Percentiles rank a stretch among this genome's conserved stretches.
Evolutionary conservation across 2,329 filamentous ascomycete species (phyloP).

Genomic region (Orbilia ellipsospora): DNA sequence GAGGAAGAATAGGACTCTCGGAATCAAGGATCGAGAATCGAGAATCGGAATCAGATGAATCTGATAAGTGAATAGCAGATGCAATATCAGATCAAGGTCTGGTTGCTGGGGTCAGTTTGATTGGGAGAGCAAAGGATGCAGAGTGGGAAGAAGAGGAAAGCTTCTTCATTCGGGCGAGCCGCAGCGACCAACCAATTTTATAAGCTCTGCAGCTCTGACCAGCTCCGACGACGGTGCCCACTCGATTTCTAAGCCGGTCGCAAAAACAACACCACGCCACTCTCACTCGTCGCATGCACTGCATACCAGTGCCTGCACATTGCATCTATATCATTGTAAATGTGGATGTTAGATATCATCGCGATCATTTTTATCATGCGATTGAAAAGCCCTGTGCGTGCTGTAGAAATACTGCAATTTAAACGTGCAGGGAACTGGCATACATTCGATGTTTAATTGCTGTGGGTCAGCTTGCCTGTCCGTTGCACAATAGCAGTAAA

Average conservation of each 20-base stretch:
- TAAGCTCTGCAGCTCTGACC: constrained; percentile 20
- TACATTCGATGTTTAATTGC: constrained; percentile 23
- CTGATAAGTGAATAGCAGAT: constrained; percentile 7
- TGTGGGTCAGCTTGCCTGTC: constrained; percentile 29
- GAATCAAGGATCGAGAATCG: too few relatives aligned
- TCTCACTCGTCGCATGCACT: too few relatives aligned
- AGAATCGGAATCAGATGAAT: constrained; percentile 28
- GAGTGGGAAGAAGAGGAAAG: neutral
- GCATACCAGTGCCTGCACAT: too few relatives aligned
- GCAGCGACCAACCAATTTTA: constrained; percentile 20
- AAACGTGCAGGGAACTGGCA: too few relatives aligned
- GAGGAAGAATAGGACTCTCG: too few relatives aligned
- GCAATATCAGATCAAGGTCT: neutral
- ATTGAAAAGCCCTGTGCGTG: too few relatives aligned
- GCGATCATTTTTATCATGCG: too few relatives aligned
- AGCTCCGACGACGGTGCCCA: constrained; percentile 3
- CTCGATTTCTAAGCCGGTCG: constrained; percentile 34
- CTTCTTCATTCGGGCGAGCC: too few relatives aligned
- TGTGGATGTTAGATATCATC: too few relatives aligned
- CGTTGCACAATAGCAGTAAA: constrained; percentile 7
- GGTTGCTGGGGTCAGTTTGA: neutral
- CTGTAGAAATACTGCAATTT: too few relatives aligned
- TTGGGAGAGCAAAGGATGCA: neutral
- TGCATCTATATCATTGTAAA: too few relatives aligned
- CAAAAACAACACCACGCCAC: constrained; percentile 13